These are phyloP conservation scores for Melastoma malabathricum DNA, from an alignment of 345 rosid species.

Conservation along the genomic window DNA sequence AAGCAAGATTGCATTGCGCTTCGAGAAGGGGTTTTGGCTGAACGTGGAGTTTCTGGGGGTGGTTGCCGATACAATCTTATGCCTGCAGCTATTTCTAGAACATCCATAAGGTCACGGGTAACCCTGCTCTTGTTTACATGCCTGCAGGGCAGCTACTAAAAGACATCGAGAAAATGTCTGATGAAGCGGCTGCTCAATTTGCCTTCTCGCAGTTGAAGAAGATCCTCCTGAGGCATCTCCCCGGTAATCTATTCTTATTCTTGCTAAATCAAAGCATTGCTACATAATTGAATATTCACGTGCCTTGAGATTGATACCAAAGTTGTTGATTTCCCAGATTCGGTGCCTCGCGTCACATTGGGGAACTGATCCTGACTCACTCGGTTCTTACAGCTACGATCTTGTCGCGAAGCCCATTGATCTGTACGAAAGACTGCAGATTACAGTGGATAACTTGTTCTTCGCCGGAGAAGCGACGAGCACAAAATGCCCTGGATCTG, in stretches of 20 bases:
- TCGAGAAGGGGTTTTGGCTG: slow-evolving; percentile 68
- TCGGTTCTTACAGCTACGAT: slow-evolving; percentile 75
- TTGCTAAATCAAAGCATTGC: too few relatives aligned
- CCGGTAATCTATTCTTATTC: slow-evolving; percentile 31
- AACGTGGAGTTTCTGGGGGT: slow-evolving; percentile 64
- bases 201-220: slow-evolving; percentile 71
- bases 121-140: slow-evolving; percentile 81
- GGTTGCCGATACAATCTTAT: slow-evolving; percentile 60
- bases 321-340: slow-evolving; percentile 24
- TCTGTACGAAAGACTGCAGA: slow-evolving; percentile 52
- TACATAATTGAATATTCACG: too few relatives aligned
- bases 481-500: slow-evolving; percentile 75
- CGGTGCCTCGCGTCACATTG: slow-evolving; percentile 55
- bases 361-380: slow-evolving; percentile 72
- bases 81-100: slow-evolving; percentile 81
- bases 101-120: slow-evolving; percentile 77
- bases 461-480: slow-evolving; percentile 88
- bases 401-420: slow-evolving; percentile 63
- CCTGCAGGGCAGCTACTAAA: slow-evolving; percentile 67
- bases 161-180: slow-evolving; percentile 59
- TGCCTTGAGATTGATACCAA: too few relatives aligned
- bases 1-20: slow-evolving; percentile 64
- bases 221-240: slow-evolving; percentile 71
- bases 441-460: slow-evolving; percentile 53
- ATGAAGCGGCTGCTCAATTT: slow-evolving; percentile 44